phyloP scores from a whole-genome alignment of 139 green algal species.

The Auxenochlorella pyrenoidosa region DNA sequence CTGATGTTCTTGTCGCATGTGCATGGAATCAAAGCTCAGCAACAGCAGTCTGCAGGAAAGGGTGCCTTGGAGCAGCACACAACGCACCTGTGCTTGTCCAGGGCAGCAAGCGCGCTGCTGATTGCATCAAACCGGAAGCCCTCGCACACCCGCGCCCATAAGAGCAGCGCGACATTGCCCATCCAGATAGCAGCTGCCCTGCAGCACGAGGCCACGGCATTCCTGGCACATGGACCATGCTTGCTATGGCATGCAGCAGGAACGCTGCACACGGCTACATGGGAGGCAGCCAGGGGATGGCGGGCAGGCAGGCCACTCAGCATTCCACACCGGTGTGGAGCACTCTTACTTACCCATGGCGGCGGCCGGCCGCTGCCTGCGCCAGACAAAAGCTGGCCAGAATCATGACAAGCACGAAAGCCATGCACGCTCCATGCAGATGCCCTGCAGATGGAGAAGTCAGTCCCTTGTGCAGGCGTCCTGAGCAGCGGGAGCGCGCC shows the following conservation, averaged over 20 bases:
- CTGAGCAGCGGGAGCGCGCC: neutral
- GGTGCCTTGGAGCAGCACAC: neutral
- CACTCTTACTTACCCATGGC: constrained; percentile 28
- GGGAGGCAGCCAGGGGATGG: neutral
- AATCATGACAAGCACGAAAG: constrained; percentile 51
- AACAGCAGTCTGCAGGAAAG: neutral
- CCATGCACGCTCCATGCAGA: constrained; percentile 59
- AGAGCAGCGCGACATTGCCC: constrained; percentile 54
- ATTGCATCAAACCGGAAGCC: constrained; percentile 51
- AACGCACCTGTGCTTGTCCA: constrained; percentile 63
- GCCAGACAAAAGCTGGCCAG: constrained; percentile 45
- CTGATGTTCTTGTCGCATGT: too few relatives aligned
- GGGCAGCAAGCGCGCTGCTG: constrained; percentile 3
- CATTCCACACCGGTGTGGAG: too few relatives aligned
- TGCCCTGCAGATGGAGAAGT: constrained; percentile 33
- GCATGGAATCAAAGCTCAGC: neutral
- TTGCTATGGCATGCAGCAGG: neutral
- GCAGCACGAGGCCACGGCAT: neutral
- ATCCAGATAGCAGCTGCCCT: constrained; percentile 67
- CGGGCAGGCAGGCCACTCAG: too few relatives aligned
- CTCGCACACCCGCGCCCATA: constrained; percentile 56
- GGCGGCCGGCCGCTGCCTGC: neutral
- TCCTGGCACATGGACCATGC: neutral
- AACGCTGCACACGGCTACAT: neutral
- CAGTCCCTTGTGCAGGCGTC: neutral